These are phyloP conservation scores for Corinectria fuckeliana DNA, from an alignment of 2,329 filamentous ascomycete species.

Conservation along the genomic window DNA sequence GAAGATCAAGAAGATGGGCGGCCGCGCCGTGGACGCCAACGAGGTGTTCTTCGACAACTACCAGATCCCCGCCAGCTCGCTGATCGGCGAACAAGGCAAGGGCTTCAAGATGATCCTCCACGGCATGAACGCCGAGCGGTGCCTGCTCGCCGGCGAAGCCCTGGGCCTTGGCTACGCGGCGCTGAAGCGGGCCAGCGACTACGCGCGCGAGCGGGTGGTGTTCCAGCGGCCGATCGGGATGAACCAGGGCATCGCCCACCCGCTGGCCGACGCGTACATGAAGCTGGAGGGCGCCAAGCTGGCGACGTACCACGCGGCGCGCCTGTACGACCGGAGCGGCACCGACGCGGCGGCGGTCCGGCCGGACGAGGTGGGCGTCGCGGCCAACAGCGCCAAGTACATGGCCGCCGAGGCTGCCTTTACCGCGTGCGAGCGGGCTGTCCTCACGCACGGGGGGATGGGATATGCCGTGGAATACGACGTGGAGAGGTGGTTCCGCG, in stretches of 20 bases:
- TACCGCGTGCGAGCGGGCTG: slow-evolving; percentile 65
- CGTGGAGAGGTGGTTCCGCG: slow-evolving; percentile 70
- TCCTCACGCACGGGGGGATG: slow-evolving; percentile 68
- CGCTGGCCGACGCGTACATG: slow-evolving; percentile 70
- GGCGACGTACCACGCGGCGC: slow-evolving; percentile 69
- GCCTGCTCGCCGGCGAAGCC: slow-evolving; percentile 78
- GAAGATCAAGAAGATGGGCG: slow-evolving; percentile 85
- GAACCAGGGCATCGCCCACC: slow-evolving; percentile 71
- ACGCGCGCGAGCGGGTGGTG: slow-evolving; percentile 70
- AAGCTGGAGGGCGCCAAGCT: slow-evolving; percentile 69
- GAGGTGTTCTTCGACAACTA: slow-evolving; percentile 90
- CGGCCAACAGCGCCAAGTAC: slow-evolving; percentile 75
- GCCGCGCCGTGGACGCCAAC: slow-evolving; percentile 81
- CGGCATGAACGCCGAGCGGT: slow-evolving; percentile 81
- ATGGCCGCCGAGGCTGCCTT: slow-evolving; percentile 71
- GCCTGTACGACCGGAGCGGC: slow-evolving; percentile 63
- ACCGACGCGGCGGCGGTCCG: slow-evolving; percentile 58
- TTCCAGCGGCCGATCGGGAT: slow-evolving; percentile 70
- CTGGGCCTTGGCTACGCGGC: slow-evolving; percentile 81
- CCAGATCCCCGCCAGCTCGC: slow-evolving; percentile 63
- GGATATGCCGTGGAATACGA: slow-evolving; percentile 70
- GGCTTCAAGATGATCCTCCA: slow-evolving; percentile 83
- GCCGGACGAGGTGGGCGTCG: slow-evolving; percentile 65
- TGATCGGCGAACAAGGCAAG: slow-evolving; percentile 75
- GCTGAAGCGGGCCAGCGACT: slow-evolving; percentile 65